These are phyloP conservation scores for Dactylis glomerata DNA, from an alignment of 176 grass and related monocot species.

Conservation along the genomic window DNA sequence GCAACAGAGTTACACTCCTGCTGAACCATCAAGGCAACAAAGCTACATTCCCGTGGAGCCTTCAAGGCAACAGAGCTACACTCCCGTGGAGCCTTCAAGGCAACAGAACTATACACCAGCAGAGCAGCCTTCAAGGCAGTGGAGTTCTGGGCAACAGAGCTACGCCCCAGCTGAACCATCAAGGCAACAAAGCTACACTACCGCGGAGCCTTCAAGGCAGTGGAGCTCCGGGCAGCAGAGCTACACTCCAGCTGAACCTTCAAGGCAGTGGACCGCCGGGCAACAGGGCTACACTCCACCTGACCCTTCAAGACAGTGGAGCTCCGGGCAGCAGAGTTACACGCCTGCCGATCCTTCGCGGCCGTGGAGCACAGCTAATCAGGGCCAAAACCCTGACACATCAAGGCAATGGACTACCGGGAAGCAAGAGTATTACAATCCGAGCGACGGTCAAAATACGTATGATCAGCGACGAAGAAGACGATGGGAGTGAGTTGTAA, in stretches of 20 bases:
- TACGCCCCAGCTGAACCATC: slow-evolving; percentile 13
- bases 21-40: slow-evolving; percentile 32
- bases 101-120: background rate
- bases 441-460: slow-evolving; percentile 6
- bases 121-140: slow-evolving; percentile 24
- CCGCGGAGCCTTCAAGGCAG: background rate
- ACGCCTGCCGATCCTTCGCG: background rate
- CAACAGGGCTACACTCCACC: background rate
- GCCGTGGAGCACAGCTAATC: background rate
- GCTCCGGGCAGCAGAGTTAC: background rate
- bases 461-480: slow-evolving; percentile 41
- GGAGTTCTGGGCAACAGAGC: background rate
- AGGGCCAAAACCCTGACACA: slow-evolving; percentile 19
- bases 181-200: background rate
- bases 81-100: background rate
- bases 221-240: slow-evolving; percentile 11
- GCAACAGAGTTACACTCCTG: slow-evolving; percentile 9
- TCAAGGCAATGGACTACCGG: slow-evolving; percentile 17
- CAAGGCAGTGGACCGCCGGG: background rate
- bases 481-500: slow-evolving; percentile 21
- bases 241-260: background rate
- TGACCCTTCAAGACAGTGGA: background rate
- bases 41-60: background rate
- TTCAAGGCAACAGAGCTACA: background rate
- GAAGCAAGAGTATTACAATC: slow-evolving; percentile 31